Conservation (phyloP, 306 rosid species). For the Hippophae rhamnoides region DNA sequence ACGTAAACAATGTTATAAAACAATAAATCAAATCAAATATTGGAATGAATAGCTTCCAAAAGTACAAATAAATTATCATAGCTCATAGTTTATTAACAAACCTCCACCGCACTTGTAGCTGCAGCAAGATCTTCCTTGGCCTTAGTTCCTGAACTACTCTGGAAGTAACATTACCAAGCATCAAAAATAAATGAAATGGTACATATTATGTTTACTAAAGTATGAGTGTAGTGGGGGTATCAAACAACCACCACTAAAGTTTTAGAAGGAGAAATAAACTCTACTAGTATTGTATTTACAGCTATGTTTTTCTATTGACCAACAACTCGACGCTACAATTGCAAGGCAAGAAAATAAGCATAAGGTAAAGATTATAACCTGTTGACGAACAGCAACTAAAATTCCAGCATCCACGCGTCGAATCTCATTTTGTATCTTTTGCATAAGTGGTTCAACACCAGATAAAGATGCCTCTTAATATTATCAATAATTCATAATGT, state of each 20-base stretch:
- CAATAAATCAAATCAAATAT: neutral
- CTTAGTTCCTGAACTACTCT: constrained; percentile 96
- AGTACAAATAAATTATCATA: neutral
- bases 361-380: constrained; percentile 35
- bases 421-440: constrained; percentile 88
- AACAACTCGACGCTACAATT: neutral
- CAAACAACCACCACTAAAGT: no score
- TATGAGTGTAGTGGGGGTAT: no score
- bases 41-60: neutral
- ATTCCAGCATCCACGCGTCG: constrained; percentile 89
- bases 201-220: no score
- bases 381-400: constrained; percentile 86
- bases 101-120: constrained; percentile 88
- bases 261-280: no score
- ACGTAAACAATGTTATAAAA: neutral
- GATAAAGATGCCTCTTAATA: constrained; percentile 69
- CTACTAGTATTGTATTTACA: neutral
- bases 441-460: constrained; percentile 97
- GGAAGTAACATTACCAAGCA: constrained; percentile 30
- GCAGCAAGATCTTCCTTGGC: constrained; percentile 98
- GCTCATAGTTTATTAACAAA: constrained; percentile 12
- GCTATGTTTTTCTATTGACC: neutral
- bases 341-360: neutral
- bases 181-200: neutral
- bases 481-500: constrained; percentile 9